Conservation (phyloP, 345 rosid genomes). For the Alliaria petiolata region DNA sequence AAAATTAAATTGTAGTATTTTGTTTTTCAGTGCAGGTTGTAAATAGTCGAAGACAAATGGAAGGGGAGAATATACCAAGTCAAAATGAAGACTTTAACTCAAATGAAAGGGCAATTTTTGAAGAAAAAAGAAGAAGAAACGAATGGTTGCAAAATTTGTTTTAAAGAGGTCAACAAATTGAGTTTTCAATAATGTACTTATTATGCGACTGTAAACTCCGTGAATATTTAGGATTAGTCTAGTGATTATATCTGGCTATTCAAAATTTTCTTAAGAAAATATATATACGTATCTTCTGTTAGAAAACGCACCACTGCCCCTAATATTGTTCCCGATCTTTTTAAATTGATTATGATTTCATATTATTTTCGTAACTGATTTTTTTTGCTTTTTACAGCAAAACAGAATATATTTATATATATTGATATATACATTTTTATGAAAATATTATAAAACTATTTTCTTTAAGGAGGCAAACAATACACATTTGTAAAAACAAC, state of each 20-base stretch:
- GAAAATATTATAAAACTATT: not conserved
- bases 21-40: conserved; percentile 2
- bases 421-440: not conserved
- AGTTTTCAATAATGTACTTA: not conserved
- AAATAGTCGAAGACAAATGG: not conserved
- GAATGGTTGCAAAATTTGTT: conserved; percentile 15
- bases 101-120: conserved; percentile 21
- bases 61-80: conserved; percentile 19
- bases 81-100: conserved; percentile 23
- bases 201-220: conserved; percentile 9
- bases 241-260: conserved; percentile 12
- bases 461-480: not conserved
- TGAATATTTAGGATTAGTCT: conserved; percentile 2
- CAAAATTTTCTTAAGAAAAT: not conserved
- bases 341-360: not conserved
- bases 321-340: not conserved
- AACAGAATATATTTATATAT: no score
- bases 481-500: not conserved
- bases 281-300: not conserved
- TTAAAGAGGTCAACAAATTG: conserved; percentile 1
- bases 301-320: not conserved
- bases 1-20: not conserved
- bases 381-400: no score
- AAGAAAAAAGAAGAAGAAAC: not conserved
- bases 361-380: not conserved